Evolutionary conservation across 2,329 filamentous ascomycete genomes (phyloP).

Genomic region (Cytospora piceicola): DNA sequence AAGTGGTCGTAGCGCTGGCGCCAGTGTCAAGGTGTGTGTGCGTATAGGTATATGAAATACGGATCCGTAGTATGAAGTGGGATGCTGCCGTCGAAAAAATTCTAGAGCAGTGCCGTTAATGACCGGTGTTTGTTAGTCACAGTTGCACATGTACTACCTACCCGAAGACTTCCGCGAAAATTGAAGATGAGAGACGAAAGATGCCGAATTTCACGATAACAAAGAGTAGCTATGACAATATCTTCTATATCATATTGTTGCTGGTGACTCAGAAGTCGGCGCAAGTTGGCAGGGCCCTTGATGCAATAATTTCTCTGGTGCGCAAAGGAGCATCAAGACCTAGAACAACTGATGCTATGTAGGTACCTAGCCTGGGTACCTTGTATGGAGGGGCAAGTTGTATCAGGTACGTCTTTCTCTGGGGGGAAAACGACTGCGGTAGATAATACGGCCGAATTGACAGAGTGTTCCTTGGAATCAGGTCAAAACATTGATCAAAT

Average conservation of each 20-base stretch:
- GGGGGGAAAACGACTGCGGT: no score
- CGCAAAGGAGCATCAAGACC: not conserved
- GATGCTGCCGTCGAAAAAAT: constrained; percentile 16
- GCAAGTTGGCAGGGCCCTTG: constrained; percentile 12
- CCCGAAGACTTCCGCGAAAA: not conserved
- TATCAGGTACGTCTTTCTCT: not conserved
- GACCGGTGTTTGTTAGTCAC: constrained; percentile 25
- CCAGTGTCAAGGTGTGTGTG: constrained; percentile 1
- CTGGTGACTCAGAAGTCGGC: constrained; percentile 26
- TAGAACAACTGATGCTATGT: not conserved
- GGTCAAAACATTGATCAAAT: not conserved
- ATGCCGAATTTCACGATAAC: not conserved
- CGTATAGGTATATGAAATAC: not conserved
- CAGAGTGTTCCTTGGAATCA: not conserved
- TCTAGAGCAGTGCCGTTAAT: constrained; percentile 18
- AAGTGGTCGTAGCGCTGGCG: constrained; percentile 6
- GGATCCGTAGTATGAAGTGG: not conserved
- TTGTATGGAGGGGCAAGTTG: constrained; percentile 7
- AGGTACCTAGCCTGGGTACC: not conserved
- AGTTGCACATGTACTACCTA: constrained; percentile 15
- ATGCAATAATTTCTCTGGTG: constrained; percentile 12
- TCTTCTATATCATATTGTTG: not conserved
- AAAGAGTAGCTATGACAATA: not conserved
- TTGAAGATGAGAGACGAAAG: not conserved
- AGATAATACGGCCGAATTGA: not conserved